Evolutionary conservation across 2,329 filamentous ascomycete genomes (phyloP).

Genomic region (Verticillium isaacii): DNA sequence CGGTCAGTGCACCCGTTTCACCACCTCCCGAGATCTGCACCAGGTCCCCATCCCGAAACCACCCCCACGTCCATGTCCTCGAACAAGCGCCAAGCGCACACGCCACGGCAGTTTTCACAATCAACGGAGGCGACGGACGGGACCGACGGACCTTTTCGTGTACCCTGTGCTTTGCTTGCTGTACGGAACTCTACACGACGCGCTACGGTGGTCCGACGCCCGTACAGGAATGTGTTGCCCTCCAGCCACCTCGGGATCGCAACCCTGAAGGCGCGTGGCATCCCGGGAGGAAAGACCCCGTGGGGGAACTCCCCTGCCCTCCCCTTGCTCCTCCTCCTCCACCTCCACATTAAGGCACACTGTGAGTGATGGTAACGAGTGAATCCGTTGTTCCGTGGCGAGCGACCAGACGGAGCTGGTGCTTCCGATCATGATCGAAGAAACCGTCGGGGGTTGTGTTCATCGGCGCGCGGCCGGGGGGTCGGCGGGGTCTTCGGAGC

Average conservation of each 20-base stretch:
- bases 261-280: not conserved
- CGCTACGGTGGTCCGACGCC: not conserved
- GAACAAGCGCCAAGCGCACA: not conserved
- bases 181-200: not conserved
- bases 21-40: not conserved
- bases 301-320: not conserved
- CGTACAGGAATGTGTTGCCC: not conserved
- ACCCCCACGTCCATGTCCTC: not conserved
- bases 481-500: not conserved
- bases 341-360: not conserved
- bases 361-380: not conserved
- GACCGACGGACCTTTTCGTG: not conserved
- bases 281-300: not conserved
- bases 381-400: not conserved
- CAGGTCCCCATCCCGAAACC: not conserved
- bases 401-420: not conserved
- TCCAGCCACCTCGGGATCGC: not conserved
- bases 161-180: not conserved
- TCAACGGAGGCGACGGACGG: not conserved
- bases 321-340: not conserved
- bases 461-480: not conserved
- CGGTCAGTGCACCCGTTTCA: not conserved
- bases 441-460: not conserved
- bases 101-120: not conserved
- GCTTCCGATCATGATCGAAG: not conserved